Conservation (phyloP, 1,139 yeast species). For the Taphrina sp. region DNA sequence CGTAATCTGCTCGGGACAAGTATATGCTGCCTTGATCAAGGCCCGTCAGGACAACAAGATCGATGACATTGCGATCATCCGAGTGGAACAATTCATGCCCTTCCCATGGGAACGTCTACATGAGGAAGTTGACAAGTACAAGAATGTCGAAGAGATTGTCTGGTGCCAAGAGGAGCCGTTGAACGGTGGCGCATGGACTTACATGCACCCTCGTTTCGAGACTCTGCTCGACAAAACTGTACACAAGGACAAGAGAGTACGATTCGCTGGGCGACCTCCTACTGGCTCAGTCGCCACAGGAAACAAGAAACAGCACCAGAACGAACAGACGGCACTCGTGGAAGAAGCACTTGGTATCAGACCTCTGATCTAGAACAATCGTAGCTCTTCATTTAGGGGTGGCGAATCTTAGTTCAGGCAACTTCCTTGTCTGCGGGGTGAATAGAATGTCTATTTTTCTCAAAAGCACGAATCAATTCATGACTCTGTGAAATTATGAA, state of each 20-base stretch:
- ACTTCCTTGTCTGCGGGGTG: no score
- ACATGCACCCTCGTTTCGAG: constrained; percentile 73
- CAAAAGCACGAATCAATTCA: no score
- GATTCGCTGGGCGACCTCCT: constrained; percentile 98
- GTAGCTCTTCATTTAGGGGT: no score
- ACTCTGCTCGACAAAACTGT: constrained; percentile 75
- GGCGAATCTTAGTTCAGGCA: no score
- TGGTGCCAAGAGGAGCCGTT: constrained; percentile 99
- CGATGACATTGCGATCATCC: constrained; percentile 81
- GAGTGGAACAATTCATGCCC: constrained; percentile 94
- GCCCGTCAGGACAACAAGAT: constrained; percentile 74
- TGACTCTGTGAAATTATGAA: no score
- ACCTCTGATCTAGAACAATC: constrained; percentile 20
- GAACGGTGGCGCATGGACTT: constrained; percentile 91
- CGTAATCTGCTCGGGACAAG: constrained; percentile 88
- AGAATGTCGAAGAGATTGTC: constrained; percentile 80
- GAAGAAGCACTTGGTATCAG: constrained; percentile 60
- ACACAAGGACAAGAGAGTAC: constrained; percentile 57
- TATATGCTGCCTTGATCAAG: constrained; percentile 85
- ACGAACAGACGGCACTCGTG: constrained; percentile 87
- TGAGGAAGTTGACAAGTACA: constrained; percentile 76
- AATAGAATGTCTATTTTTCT: no score
- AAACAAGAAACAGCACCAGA: constrained; percentile 77
- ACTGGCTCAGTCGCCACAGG: constrained; percentile 99
- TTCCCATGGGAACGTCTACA: constrained; percentile 96